phyloP scores from a whole-genome alignment of 345 rosid genomes.

The Mangifera indica region DNA sequence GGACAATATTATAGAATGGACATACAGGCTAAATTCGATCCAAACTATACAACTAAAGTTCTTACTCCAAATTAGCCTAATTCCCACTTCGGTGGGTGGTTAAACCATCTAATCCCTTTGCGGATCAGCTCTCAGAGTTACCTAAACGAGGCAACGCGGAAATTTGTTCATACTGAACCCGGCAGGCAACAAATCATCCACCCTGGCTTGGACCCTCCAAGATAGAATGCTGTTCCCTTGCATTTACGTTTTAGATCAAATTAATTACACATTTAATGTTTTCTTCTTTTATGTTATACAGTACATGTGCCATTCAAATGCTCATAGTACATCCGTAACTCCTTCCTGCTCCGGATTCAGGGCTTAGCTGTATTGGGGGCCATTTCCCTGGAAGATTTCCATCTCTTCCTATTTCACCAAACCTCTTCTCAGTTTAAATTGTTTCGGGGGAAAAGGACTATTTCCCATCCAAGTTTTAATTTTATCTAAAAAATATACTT shows the following conservation, averaged over 20 bases:
- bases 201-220: slow-evolving; percentile 21
- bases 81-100: not conserved
- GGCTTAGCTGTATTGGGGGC: slow-evolving; percentile 26
- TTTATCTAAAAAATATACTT: too few relatives aligned
- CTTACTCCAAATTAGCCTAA: too few relatives aligned
- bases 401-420: not conserved
- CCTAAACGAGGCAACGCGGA: too few relatives aligned
- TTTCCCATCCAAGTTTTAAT: too few relatives aligned
- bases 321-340: slow-evolving; percentile 19
- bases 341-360: slow-evolving; percentile 1
- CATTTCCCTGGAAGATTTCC: not conserved
- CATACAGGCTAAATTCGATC: too few relatives aligned
- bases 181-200: too few relatives aligned
- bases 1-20: too few relatives aligned
- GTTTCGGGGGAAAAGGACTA: too few relatives aligned
- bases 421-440: not conserved
- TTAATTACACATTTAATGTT: too few relatives aligned
- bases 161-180: too few relatives aligned
- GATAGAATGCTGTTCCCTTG: slow-evolving; percentile 1
- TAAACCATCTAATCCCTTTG: not conserved
- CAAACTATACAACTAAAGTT: too few relatives aligned
- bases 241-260: too few relatives aligned
- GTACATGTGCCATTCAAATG: slow-evolving; percentile 17
- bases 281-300: not conserved
- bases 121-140: not conserved